Conservation (phyloP, 805 yeast genomes). For the Candida chauliodis region DNA sequence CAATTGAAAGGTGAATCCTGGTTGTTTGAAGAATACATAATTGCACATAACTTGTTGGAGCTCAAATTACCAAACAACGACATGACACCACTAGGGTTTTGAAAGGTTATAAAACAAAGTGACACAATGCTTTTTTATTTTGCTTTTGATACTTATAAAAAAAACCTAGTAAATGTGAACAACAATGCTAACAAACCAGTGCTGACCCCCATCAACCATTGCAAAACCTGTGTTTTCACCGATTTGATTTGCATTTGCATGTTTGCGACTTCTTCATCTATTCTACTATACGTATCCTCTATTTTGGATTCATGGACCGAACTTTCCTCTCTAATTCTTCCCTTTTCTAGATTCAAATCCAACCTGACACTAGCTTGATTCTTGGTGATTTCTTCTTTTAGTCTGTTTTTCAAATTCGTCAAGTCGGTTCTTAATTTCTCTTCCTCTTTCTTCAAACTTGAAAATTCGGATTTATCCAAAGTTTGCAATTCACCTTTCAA, state of each 20-base stretch:
- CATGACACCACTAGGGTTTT: no score
- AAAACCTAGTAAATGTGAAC: slow-evolving; percentile 82
- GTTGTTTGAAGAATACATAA: no score
- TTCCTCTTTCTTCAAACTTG: slow-evolving; percentile 78
- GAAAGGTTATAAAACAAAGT: no score
- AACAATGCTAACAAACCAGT: slow-evolving; percentile 97
- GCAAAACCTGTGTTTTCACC: slow-evolving; percentile 95
- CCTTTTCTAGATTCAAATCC: slow-evolving; percentile 90
- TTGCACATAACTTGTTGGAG: no score
- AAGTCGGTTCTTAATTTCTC: slow-evolving; percentile 80
- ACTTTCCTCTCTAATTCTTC: slow-evolving; percentile 90
- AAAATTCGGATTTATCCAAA: slow-evolving; percentile 82
- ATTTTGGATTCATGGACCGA: slow-evolving; percentile 90
- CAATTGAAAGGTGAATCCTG: no score
- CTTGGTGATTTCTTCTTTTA: slow-evolving; percentile 88
- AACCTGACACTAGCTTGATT: slow-evolving; percentile 86
- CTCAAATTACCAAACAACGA: no score
- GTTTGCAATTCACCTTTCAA: slow-evolving; percentile 87
- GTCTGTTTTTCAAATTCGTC: slow-evolving; percentile 77
- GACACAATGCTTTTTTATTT: no score
- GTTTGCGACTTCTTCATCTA: slow-evolving; percentile 92
- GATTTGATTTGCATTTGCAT: slow-evolving; percentile 94
- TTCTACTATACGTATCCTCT: slow-evolving; percentile 90
- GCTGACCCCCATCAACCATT: slow-evolving; percentile 97
- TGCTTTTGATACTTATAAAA: no score